Base-by-base conservation (phyloP, 306 rosid species). In the Abrus pulchellus region DNA sequence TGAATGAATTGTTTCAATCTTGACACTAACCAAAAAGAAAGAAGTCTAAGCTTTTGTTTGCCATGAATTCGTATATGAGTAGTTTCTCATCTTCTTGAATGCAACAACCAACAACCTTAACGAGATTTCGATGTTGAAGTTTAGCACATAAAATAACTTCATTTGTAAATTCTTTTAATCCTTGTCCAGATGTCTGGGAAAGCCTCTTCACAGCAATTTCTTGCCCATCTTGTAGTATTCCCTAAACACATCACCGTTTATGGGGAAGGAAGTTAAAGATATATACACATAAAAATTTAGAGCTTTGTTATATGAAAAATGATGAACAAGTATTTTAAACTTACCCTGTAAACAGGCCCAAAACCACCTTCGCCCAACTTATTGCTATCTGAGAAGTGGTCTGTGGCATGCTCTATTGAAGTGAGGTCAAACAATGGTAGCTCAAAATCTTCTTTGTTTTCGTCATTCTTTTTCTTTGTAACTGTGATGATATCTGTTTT, bases 71-170 rank as follows among this genome's bases (percentile, higher is more conserved):
- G 33, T 69, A 69, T 5, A 69, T 7, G 20, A 69, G 7, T 32
- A 69, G 6, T 33, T 70, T 52, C 2, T 49, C 61, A 1, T 50
- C n/a, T 33, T 8, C 61, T 30, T 70, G 6, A 50, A 50, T 7
- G 61, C 13, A 49, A 50, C 30, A 70, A 13, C 75, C 75, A 70
- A 70, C 45, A 5, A 70, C 75, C 8, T 70, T 70, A n/a, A 68
- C 47, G 33, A 70, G 75, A 34, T 70, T 70, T 6, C 75, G 75
- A 9, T 49, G 47, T 2, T 70, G 75, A 13, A 70, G 75, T 33
- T 70, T 70, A 7, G 75, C 11, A 49, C 45, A 49, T 0, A 70
- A 13, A 13, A 50, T 13, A 32, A 70, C 75, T 36, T 70, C 62
- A 70, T 70, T 70, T 7, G n/a, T 50, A 70, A 70, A 70, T 50